A percentile compares a stretch with the other conserved stretches of the same genome.
Evolutionary conservation across 2,329 filamentous ascomycete genomes (phyloP).

Genomic region (Cryphonectria parasitica): DNA sequence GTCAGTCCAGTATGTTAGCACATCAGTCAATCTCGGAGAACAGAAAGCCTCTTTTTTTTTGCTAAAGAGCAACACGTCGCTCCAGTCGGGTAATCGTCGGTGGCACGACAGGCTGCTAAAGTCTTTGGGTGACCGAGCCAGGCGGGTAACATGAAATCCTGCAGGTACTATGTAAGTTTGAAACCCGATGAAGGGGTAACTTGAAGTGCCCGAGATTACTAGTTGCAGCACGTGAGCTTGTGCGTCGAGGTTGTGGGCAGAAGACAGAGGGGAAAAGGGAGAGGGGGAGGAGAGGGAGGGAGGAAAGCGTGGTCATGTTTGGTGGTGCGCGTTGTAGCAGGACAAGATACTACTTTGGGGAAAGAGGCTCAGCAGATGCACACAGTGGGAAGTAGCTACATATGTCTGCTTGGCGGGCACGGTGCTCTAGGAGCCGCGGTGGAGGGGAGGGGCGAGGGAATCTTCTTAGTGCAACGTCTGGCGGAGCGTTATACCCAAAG

Average conservation of each 20-base stretch:
- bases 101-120: neutral
- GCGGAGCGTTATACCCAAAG: neutral
- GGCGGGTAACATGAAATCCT: neutral
- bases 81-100: neutral
- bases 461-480: neutral
- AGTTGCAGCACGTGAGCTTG: neutral
- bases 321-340: neutral
- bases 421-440: neutral
- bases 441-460: neutral
- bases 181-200: neutral
- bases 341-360: neutral
- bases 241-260: neutral
- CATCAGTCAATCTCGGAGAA: no score
- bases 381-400: neutral
- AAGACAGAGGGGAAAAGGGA: no score
- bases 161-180: neutral
- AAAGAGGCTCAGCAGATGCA: neutral
- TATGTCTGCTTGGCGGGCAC: neutral
- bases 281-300: no score
- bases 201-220: neutral
- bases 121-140: neutral
- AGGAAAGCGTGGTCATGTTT: no score
- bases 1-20: neutral
- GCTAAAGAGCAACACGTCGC: no score
- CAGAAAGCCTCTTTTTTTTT: no score